Percentiles rank a stretch among this genome's conserved stretches.
Evolutionary conservation across 2,329 filamentous ascomycete species (phyloP).

Genomic region (Botrytis hyacinthi): DNA sequence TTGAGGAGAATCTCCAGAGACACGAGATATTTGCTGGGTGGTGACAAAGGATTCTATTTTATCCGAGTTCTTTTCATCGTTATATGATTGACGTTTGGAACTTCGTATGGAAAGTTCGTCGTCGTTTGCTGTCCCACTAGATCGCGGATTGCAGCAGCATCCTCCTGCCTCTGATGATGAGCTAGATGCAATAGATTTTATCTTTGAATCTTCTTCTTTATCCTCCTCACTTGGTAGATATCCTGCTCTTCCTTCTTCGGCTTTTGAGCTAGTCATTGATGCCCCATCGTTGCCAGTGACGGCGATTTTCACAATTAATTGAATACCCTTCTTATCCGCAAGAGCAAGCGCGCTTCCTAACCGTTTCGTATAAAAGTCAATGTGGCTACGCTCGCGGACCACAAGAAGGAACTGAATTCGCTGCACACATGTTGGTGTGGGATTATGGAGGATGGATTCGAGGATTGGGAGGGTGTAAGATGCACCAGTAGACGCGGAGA

Average conservation of each 20-base stretch:
- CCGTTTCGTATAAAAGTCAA: constrained; percentile 54
- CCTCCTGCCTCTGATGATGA: constrained; percentile 10
- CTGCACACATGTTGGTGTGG: constrained; percentile 48
- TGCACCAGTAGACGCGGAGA: constrained; percentile 62
- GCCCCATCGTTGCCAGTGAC: constrained; percentile 43
- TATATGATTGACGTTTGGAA: constrained; percentile 14
- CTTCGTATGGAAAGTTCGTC: constrained; percentile 9
- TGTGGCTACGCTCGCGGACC: constrained; percentile 52
- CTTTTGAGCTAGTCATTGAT: constrained; percentile 11
- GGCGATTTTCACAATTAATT: constrained; percentile 53
- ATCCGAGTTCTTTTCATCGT: constrained; percentile 6
- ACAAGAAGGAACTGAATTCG: constrained; percentile 54
- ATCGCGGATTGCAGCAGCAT: constrained; percentile 18
- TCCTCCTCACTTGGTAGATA: constrained; percentile 6
- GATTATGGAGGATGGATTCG: constrained; percentile 50
- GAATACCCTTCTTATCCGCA: constrained; percentile 47
- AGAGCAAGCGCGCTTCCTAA: constrained; percentile 47
- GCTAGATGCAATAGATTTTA: constrained; percentile 20
- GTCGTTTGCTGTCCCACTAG: neutral
- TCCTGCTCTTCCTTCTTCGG: constrained; percentile 7
- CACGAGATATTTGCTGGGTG: neutral
- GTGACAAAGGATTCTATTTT: neutral
- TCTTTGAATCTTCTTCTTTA: constrained; percentile 7
- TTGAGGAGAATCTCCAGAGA: neutral
- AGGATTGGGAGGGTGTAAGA: constrained; percentile 61